Base-by-base conservation (phyloP, 345 rosid genomes). In the Camelina hispida region DNA sequence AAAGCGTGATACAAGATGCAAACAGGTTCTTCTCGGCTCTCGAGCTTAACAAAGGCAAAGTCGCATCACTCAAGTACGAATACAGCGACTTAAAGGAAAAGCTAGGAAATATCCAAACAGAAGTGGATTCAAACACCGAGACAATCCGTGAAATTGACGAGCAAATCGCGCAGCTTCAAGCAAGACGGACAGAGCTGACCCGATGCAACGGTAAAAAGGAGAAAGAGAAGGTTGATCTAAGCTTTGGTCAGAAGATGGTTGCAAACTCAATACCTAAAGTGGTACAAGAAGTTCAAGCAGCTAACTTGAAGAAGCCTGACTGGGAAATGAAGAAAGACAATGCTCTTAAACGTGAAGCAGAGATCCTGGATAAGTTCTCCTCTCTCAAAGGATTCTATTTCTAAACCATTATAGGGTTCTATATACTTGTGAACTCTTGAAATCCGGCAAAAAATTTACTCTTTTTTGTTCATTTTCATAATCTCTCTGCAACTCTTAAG, bases 1-100 rank as follows among this genome's bases (percentile, higher is more conserved):
- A 84, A 81, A 62, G 63, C 35, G 40, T 78, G 18, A 75, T 85
- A 63, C 72, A 75, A 34, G 79, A 84, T 42, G 88, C 89, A 18
- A 61, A 82, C 53, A 77, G 75, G 32, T 81, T 79, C 74, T 81
- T 83, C 78, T 76, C 76, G 18, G 73, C 68, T 55, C 92, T 86
- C 1, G 87, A 87, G 58, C 76, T 59, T 28, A 87, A 84, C 74
- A 89, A 84, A 83, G 60, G 81, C 50, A 85, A 86, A 77, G 89
- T 83, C 32, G 69, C 81, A 12, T 79, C 88, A n/a, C 81, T 89
- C 63, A 85, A 82, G 81, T 74, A 66, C 7, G 93, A 91, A 56
- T 91, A 86, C 67, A 85, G 66, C 40, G 89, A 84, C 9, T 44
- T 84, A 72, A 91, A 85, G 73, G 91, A 84, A 2, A 82, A 84